A percentile compares a stretch with the other conserved stretches of the same genome.
These are phyloP conservation scores for Ceratopteris richardii DNA, from an alignment of 75 land plant species.

Conservation along the genomic window DNA sequence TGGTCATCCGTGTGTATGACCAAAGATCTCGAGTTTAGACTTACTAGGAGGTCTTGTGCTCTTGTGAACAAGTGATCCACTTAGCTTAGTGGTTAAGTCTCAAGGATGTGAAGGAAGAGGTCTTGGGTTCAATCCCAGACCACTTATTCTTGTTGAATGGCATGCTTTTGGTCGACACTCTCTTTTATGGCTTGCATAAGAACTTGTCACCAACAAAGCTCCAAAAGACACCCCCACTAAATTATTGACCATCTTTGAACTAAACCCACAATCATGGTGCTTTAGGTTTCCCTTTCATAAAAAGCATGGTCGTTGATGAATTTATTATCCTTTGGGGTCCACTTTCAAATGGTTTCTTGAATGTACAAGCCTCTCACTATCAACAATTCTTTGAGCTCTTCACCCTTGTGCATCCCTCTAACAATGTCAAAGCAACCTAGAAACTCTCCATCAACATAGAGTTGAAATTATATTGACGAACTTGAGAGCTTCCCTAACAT, in stretches of 20 bases:
- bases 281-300: conserved; percentile 83
- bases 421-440: conserved; percentile 82
- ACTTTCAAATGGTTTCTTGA: conserved; percentile 45
- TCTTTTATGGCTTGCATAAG: no score
- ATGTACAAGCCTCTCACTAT: conserved; percentile 44
- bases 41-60: no score
- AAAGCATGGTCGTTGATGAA: conserved; percentile 57
- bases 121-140: no score
- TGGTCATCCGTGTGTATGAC: no score
- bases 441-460: conserved; percentile 69
- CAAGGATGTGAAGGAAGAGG: no score
- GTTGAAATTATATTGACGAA: conserved; percentile 83
- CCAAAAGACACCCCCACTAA: conserved; percentile 42
- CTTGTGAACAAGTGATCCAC: no score
- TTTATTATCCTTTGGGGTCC: conserved; percentile 44
- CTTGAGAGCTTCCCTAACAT: conserved; percentile 71
- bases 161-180: no score
- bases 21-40: no score
- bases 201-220: no score
- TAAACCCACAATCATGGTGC: conserved; percentile 79
- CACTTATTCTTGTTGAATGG: no score
- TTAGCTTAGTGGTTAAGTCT: no score
- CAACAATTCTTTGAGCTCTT: conserved; percentile 52
- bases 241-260: conserved; percentile 73
- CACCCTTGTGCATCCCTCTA: conserved; percentile 72